These are phyloP conservation scores for Mycosphaerella sp. DNA, from an alignment of 2,329 filamentous ascomycete genomes.

Conservation along the genomic window DNA sequence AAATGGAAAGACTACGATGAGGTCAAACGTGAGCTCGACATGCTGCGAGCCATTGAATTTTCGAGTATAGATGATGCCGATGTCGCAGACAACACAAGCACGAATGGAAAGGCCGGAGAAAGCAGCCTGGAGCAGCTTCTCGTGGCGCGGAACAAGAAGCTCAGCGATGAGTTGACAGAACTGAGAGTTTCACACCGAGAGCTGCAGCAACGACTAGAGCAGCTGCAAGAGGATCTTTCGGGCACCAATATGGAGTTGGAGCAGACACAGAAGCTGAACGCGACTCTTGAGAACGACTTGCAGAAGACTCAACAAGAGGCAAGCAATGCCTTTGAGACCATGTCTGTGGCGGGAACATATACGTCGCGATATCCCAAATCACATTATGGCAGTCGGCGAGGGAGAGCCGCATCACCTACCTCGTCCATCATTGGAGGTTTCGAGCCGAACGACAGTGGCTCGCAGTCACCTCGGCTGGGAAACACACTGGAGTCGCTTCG, in stretches of 20 bases:
- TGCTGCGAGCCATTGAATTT: constrained; percentile 93
- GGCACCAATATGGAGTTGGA: constrained; percentile 80
- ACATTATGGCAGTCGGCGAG: constrained; percentile 52
- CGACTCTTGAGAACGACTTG: constrained; percentile 87
- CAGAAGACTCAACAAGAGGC: constrained; percentile 80
- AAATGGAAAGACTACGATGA: constrained; percentile 95
- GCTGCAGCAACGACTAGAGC: constrained; percentile 70
- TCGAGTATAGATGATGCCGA: constrained; percentile 72
- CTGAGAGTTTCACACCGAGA: constrained; percentile 92
- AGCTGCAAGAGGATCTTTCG: constrained; percentile 76
- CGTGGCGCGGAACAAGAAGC: constrained; percentile 89
- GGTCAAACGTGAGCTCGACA: constrained; percentile 89
- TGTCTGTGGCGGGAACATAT: constrained; percentile 90
- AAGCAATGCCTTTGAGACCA: constrained; percentile 76
- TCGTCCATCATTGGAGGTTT: constrained; percentile 99
- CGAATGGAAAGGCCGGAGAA: constrained; percentile 57
- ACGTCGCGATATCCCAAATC: constrained; percentile 70
- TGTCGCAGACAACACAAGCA: constrained; percentile 48
- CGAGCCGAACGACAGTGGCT: constrained; percentile 52
- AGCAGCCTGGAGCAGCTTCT: constrained; percentile 85
- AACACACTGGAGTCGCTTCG: constrained; percentile 52
- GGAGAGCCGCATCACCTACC: constrained; percentile 75
- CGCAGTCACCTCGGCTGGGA: constrained; percentile 34
- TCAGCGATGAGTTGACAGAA: constrained; percentile 87
- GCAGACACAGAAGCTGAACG: constrained; percentile 73